phyloP scores from a whole-genome alignment of 805 yeast species.

The Monosporozyma unispora region DNA sequence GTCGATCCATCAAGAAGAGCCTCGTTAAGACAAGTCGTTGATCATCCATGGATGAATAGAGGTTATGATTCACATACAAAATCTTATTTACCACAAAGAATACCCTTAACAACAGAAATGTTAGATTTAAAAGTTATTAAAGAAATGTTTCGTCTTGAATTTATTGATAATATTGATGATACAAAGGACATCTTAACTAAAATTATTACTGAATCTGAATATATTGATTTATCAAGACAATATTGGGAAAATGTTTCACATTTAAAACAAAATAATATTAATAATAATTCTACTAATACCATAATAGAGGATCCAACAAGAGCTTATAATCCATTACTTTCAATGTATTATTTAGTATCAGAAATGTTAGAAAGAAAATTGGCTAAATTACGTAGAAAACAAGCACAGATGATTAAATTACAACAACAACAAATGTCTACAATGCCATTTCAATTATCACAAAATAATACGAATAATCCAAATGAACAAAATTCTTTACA shows the following conservation, averaged over 20 bases:
- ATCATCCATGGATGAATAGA: slow-evolving; percentile 91
- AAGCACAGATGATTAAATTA: slow-evolving; percentile 11
- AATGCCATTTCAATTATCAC: neutral
- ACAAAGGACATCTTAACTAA: slow-evolving; percentile 46
- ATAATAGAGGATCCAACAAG: slow-evolving; percentile 66
- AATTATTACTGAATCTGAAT: slow-evolving; percentile 56
- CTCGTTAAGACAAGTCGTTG: slow-evolving; percentile 61
- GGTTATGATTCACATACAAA: slow-evolving; percentile 69
- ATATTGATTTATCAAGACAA: slow-evolving; percentile 30
- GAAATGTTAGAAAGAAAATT: slow-evolving; percentile 71
- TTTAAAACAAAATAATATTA: slow-evolving; percentile 4
- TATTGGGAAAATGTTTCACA: slow-evolving; percentile 21
- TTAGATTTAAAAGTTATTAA: slow-evolving; percentile 48
- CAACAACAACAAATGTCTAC: slow-evolving; percentile 14
- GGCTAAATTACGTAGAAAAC: slow-evolving; percentile 36
- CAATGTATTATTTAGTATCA: slow-evolving; percentile 76
- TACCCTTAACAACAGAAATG: slow-evolving; percentile 44
- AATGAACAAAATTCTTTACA: slow-evolving; percentile 1
- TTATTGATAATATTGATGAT: slow-evolving; percentile 55
- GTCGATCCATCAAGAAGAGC: slow-evolving; percentile 84
- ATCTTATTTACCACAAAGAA: slow-evolving; percentile 66
- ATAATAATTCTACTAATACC: neutral
- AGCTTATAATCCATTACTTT: slow-evolving; percentile 80
- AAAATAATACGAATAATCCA: neutral
- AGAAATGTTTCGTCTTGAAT: slow-evolving; percentile 70